These are phyloP conservation scores for Nematodospora anomalae DNA, from an alignment of 1,139 yeast genomes.

Conservation along the genomic window DNA sequence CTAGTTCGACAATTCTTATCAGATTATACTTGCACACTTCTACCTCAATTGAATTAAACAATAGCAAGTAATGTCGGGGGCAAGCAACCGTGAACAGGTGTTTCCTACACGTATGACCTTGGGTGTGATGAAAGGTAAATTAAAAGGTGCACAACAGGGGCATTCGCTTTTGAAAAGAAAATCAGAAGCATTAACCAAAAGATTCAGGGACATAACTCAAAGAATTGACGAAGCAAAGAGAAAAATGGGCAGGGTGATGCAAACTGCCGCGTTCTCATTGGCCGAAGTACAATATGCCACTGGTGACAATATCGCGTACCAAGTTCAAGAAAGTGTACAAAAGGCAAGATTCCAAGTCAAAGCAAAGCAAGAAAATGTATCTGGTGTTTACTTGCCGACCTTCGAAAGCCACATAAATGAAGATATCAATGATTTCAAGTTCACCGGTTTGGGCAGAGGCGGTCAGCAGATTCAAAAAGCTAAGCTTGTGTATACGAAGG, in stretches of 20 bases:
- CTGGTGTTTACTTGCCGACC: conserved; percentile 93
- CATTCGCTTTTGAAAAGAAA: conserved; percentile 91
- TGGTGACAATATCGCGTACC: conserved; percentile 91
- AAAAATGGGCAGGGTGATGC: conserved; percentile 98
- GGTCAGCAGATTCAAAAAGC: conserved; percentile 98
- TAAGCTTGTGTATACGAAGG: conserved; percentile 86
- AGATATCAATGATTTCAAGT: conserved; percentile 84
- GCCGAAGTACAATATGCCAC: conserved; percentile 98
- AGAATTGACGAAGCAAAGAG: conserved; percentile 94
- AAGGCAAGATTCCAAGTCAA: conserved; percentile 86
- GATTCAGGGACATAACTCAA: conserved; percentile 93
- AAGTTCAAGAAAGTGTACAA: conserved; percentile 91
- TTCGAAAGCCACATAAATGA: conserved; percentile 84
- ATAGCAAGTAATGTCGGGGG: conserved; percentile 39
- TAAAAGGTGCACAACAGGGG: conserved; percentile 97
- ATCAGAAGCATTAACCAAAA: conserved; percentile 93
- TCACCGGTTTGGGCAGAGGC: conserved; percentile 97
- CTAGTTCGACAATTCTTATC: not conserved
- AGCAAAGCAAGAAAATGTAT: conserved; percentile 93
- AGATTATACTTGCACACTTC: no score
- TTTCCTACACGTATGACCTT: conserved; percentile 98
- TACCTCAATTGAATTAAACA: not conserved
- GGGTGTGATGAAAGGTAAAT: conserved; percentile 89
- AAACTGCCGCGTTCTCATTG: conserved; percentile 93
- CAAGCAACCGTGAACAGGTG: conserved; percentile 72